phyloP scores from a whole-genome alignment of 148 eudicot species.

The Suaeda aralocaspica region DNA sequence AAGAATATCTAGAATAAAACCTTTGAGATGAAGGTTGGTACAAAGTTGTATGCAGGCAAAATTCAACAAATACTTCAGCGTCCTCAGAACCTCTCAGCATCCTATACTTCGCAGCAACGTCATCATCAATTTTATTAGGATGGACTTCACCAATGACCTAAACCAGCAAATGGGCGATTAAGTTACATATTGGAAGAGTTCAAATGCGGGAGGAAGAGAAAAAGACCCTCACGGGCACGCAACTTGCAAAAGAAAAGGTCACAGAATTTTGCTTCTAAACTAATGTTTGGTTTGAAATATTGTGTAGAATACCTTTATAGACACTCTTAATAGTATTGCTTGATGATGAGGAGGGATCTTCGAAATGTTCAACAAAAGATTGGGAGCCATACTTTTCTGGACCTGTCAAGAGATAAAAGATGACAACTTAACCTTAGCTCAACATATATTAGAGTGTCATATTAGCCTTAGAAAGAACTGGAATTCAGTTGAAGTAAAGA shows the following conservation, averaged over 20 bases:
- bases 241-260: not conserved
- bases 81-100: constrained; percentile 48
- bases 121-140: constrained; percentile 50
- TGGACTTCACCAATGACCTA: constrained; percentile 90
- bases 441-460: not conserved
- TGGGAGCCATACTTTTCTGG: constrained; percentile 71
- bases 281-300: not conserved
- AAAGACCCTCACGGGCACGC: not conserved
- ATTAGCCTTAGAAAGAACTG: not conserved
- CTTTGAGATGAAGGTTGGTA: constrained; percentile 74
- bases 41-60: constrained; percentile 69
- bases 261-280: not conserved
- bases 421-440: not conserved
- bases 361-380: constrained; percentile 56
- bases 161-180: constrained; percentile 21
- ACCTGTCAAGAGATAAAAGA: constrained; percentile 40
- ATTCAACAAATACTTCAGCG: constrained; percentile 71
- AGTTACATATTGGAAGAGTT: constrained; percentile 4
- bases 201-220: not conserved
- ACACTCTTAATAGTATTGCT: constrained; percentile 66
- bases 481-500: not conserved
- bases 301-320: constrained; percentile 47
- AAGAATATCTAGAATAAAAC: constrained; percentile 32
- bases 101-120: constrained; percentile 53
- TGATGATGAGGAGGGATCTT: constrained; percentile 89